Conservation (phyloP, 305 asterid genomes). For the Solanum hybrid region DNA sequence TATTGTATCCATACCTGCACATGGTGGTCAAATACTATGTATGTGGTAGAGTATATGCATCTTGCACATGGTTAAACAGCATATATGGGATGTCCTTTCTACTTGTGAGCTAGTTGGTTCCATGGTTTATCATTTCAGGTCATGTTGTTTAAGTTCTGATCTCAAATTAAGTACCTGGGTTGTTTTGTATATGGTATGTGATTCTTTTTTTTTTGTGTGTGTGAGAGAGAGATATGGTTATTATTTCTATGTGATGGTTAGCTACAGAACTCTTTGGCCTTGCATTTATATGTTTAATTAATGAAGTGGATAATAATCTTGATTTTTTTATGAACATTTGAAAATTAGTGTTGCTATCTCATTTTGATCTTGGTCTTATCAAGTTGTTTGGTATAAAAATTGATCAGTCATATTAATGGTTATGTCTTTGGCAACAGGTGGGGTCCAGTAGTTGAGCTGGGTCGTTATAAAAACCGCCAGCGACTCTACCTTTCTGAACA, state of each 20-base stretch:
- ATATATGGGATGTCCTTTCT: neutral
- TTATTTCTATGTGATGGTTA: neutral
- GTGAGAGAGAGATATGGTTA: neutral
- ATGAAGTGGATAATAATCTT: neutral
- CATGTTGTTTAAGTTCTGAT: neutral
- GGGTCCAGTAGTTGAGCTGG: constrained; percentile 84
- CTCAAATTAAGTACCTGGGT: neutral
- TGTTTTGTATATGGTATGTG: neutral
- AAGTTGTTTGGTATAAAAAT: neutral
- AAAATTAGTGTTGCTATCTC: neutral
- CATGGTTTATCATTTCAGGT: neutral
- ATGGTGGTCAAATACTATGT: neutral
- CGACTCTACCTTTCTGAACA: constrained; percentile 37
- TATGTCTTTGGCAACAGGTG: constrained; percentile 34
- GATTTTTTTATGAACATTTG: neutral
- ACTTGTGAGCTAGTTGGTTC: neutral
- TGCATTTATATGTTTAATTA: neutral
- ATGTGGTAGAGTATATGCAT: neutral
- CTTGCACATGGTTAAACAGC: neutral
- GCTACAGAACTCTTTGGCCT: neutral
- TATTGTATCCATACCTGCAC: neutral
- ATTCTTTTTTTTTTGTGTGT: neutral
- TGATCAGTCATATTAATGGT: neutral
- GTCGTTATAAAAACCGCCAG: constrained; percentile 26
- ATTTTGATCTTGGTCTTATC: neutral